phyloP scores from a whole-genome alignment of 2,329 filamentous ascomycete genomes.

The Cyanodermella asteris region DNA sequence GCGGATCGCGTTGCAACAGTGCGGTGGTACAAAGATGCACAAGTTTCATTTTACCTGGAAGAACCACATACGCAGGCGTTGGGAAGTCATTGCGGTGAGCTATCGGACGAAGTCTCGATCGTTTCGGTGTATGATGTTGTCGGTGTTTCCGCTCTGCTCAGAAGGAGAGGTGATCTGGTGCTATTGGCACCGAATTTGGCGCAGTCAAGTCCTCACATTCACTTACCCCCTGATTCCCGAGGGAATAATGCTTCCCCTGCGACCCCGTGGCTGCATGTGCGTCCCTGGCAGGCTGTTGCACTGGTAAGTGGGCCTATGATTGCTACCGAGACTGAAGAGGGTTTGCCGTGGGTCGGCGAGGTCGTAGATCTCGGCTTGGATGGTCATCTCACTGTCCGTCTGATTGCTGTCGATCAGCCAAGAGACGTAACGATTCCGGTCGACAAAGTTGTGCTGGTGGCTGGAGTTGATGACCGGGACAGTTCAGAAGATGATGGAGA shows the following conservation, averaged over 20 bases:
- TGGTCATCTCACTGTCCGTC: constrained; percentile 30
- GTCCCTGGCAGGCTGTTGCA: too few species aligned
- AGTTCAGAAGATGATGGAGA: constrained; percentile 12
- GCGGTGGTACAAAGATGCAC: constrained; percentile 27
- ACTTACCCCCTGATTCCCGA: too few species aligned
- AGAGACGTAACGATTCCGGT: constrained; percentile 26
- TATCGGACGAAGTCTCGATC: constrained; percentile 23
- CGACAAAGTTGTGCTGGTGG: constrained; percentile 26
- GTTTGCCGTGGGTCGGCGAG: constrained; percentile 32
- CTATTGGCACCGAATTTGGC: constrained; percentile 17
- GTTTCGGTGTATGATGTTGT: constrained; percentile 37
- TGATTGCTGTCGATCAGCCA: constrained; percentile 27
- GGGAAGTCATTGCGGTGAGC: constrained; percentile 20
- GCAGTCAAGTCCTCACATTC: too few species aligned
- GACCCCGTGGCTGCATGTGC: too few species aligned
- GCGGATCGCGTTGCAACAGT: constrained; percentile 33
- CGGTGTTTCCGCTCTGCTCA: constrained; percentile 25
- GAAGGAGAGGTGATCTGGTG: constrained; percentile 30
- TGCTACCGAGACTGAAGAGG: neutral
- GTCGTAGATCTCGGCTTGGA: constrained; percentile 31
- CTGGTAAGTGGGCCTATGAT: too few species aligned
- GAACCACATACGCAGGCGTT: constrained; percentile 5
- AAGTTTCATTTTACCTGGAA: constrained; percentile 14
- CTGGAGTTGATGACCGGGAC: constrained; percentile 12
- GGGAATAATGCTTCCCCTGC: too few species aligned